Evolutionary conservation across 768 basidiomycete species (phyloP).

Genomic region (Dioszegia crocea): DNA sequence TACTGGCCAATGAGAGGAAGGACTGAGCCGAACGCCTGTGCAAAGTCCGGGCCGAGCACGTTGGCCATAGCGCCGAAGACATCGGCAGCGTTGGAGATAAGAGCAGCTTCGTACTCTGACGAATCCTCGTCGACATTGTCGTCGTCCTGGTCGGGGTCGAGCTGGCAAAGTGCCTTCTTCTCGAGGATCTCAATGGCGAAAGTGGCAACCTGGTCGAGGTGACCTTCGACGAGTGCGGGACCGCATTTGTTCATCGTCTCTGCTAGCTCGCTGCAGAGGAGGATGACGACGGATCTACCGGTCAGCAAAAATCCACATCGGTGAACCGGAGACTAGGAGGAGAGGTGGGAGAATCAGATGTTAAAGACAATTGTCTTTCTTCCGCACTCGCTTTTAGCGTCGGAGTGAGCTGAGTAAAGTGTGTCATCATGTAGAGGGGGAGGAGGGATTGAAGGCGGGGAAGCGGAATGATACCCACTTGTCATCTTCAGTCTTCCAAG

Average conservation of each 20-base stretch:
- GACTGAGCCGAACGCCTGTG: slow-evolving; percentile 76
- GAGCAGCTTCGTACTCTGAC: slow-evolving; percentile 92
- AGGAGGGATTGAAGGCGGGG: not conserved
- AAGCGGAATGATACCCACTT: slow-evolving; percentile 62
- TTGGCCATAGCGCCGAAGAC: slow-evolving; percentile 84
- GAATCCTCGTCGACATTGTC: slow-evolving; percentile 61
- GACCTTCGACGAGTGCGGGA: slow-evolving; percentile 71
- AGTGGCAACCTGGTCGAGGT: slow-evolving; percentile 70
- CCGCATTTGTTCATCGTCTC: slow-evolving; percentile 91
- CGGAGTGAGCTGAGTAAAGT: slow-evolving; percentile 73
- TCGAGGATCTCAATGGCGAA: slow-evolving; percentile 82
- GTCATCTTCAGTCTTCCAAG: slow-evolving; percentile 93
- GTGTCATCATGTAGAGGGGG: slow-evolving; percentile 54
- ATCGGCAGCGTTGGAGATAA: slow-evolving; percentile 90
- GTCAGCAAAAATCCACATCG: slow-evolving; percentile 10
- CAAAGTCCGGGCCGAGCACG: slow-evolving; percentile 79
- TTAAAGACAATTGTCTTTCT: slow-evolving; percentile 44
- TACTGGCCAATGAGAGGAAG: slow-evolving; percentile 84
- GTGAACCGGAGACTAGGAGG: not conserved
- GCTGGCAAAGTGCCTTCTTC: slow-evolving; percentile 92
- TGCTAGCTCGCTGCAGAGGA: slow-evolving; percentile 79
- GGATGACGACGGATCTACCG: slow-evolving; percentile 62
- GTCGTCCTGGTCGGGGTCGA: slow-evolving; percentile 90
- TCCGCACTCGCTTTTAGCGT: slow-evolving; percentile 59
- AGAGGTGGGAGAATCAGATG: slow-evolving; percentile 49